These are phyloP conservation scores for Phialocephala subalpina DNA, from an alignment of 2,329 filamentous ascomycete species.

Conservation along the genomic window DNA sequence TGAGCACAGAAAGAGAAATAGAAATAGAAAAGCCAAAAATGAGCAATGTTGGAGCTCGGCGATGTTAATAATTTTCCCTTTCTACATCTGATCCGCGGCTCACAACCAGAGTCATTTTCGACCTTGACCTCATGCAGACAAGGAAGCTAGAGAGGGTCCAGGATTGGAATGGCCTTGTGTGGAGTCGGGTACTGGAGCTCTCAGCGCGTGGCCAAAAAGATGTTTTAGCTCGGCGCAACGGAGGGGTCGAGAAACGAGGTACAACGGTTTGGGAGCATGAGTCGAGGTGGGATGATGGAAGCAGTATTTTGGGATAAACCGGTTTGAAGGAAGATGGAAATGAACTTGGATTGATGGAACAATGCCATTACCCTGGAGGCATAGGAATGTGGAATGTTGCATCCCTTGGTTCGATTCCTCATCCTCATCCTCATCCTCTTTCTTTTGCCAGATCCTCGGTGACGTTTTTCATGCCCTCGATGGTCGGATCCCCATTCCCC, in stretches of 20 bases:
- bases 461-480: slow-evolving; percentile 8
- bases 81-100: slow-evolving; percentile 25
- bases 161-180: slow-evolving; percentile 18
- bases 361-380: background rate
- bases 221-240: slow-evolving; percentile 27
- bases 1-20: background rate
- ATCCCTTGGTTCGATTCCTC: background rate
- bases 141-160: slow-evolving; percentile 7
- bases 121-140: slow-evolving; percentile 24
- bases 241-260: slow-evolving; percentile 16
- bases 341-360: background rate
- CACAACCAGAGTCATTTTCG: slow-evolving; percentile 12
- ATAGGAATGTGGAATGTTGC: background rate
- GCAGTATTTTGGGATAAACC: background rate
- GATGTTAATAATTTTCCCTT: slow-evolving; percentile 15
- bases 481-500: background rate
- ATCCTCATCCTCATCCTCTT: background rate
- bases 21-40: background rate
- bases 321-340: background rate
- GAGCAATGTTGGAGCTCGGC: slow-evolving; percentile 16
- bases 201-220: slow-evolving; percentile 17
- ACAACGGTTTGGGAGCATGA: background rate
- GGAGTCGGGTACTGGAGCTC: slow-evolving; percentile 14
- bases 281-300: background rate
- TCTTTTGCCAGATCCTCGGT: slow-evolving; percentile 4